These are phyloP conservation scores for Hericium erinaceus DNA, from an alignment of 768 basidiomycete species.

Conservation along the genomic window DNA sequence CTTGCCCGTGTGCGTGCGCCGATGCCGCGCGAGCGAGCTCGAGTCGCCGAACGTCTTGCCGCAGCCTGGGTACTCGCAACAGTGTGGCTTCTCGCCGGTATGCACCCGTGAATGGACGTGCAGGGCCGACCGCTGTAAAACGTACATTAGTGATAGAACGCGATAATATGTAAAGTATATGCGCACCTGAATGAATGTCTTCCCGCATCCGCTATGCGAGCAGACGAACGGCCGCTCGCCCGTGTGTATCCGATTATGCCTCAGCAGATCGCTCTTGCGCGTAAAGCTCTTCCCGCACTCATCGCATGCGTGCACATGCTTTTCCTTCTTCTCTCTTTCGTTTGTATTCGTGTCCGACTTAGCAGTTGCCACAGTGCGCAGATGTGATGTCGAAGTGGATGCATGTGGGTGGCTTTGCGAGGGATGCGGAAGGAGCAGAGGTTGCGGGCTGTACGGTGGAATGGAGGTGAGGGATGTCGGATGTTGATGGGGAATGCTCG, in stretches of 20 bases:
- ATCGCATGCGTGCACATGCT: slow-evolving; percentile 52
- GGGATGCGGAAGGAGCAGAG: neutral
- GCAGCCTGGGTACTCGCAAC: slow-evolving; percentile 83
- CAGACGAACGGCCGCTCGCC: slow-evolving; percentile 84
- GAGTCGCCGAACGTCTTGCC: slow-evolving; percentile 87
- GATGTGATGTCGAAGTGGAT: slow-evolving; percentile 2
- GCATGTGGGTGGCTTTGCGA: slow-evolving; percentile 1
- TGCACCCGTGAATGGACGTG: slow-evolving; percentile 86
- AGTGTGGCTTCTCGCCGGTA: slow-evolving; percentile 89
- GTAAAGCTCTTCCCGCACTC: slow-evolving; percentile 77
- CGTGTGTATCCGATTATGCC: slow-evolving; percentile 86
- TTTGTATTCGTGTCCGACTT: slow-evolving; percentile 5
- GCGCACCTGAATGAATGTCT: slow-evolving; percentile 84
- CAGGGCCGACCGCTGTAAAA: slow-evolving; percentile 69
- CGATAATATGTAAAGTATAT: slow-evolving; percentile 8
- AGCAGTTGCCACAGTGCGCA: neutral
- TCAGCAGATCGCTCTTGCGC: slow-evolving; percentile 72
- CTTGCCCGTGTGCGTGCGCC: slow-evolving; percentile 82
- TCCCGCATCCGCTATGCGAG: slow-evolving; percentile 63
- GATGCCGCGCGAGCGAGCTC: slow-evolving; percentile 84
- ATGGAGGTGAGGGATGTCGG: slow-evolving; percentile 1
- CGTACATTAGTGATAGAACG: neutral
- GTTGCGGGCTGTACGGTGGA: neutral
- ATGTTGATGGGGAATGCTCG: neutral
- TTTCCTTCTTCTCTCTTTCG: slow-evolving; percentile 22